Evolutionary conservation across 2,329 filamentous ascomycete species (phyloP).

Genomic region (Pseudocercospora vitis): DNA sequence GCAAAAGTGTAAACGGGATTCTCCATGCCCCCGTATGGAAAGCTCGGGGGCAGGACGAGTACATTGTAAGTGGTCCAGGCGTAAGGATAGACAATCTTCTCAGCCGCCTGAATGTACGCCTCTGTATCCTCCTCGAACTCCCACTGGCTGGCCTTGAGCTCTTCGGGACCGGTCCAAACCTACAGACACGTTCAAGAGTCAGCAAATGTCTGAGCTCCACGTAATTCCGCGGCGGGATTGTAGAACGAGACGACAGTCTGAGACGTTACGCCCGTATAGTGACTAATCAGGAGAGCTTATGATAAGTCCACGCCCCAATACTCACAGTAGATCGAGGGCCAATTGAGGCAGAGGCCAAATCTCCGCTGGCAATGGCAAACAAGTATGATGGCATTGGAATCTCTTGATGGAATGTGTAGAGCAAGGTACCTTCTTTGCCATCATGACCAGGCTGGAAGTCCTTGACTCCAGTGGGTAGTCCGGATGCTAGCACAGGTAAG

Average conservation of each 20-base stretch:
- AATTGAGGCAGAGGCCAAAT: slow-evolving; percentile 81
- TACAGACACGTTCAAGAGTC: no score
- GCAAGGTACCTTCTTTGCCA: slow-evolving; percentile 55
- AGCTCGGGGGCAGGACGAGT: slow-evolving; percentile 82
- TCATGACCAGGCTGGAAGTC: slow-evolving; percentile 54
- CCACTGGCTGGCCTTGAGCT: slow-evolving; percentile 79
- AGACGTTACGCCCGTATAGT: no score
- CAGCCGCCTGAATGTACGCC: slow-evolving; percentile 83
- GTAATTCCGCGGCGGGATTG: no score
- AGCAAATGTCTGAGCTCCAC: no score
- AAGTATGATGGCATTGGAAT: slow-evolving; percentile 94
- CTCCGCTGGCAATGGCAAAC: slow-evolving; percentile 83
- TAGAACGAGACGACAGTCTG: no score
- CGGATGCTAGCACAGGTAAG: slow-evolving; percentile 88
- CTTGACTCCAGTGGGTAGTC: slow-evolving; percentile 61
- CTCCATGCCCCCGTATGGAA: slow-evolving; percentile 66
- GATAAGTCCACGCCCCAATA: no score
- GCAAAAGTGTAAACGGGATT: slow-evolving; percentile 95
- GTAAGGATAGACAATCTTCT: slow-evolving; percentile 80
- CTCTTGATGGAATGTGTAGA: slow-evolving; percentile 85
- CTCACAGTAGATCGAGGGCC: slow-evolving; percentile 81
- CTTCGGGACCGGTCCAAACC: slow-evolving; percentile 85
- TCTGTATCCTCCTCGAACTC: slow-evolving; percentile 91
- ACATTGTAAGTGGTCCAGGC: slow-evolving; percentile 96
- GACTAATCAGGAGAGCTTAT: no score